Percentiles rank a stretch among this genome's conserved stretches.
Evolutionary conservation across 768 basidiomycete species (phyloP).

Genomic region (Pholiota molesta): DNA sequence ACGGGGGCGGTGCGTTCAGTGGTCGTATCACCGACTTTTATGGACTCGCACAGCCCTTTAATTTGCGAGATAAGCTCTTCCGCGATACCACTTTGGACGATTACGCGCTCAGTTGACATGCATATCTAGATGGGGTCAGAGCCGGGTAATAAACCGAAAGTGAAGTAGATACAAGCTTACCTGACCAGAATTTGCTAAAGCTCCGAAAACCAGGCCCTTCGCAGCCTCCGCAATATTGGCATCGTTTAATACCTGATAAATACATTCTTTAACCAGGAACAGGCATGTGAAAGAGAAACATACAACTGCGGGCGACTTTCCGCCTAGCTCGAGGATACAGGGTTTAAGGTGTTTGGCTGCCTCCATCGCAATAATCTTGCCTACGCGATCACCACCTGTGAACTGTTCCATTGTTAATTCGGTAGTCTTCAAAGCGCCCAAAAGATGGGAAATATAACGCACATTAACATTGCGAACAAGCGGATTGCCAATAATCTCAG

Average conservation of each 20-base stretch:
- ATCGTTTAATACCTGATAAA: conserved; percentile 48
- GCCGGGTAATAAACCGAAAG: no score
- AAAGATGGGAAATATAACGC: conserved; percentile 14
- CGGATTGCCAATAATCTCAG: conserved; percentile 59
- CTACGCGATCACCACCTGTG: conserved; percentile 59
- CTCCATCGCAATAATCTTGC: conserved; percentile 53
- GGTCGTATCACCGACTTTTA: conserved; percentile 43
- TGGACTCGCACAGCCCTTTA: conserved; percentile 27
- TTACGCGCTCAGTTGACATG: conserved; percentile 63
- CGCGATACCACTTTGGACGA: conserved; percentile 46
- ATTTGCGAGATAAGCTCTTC: conserved; percentile 38
- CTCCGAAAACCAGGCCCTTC: conserved; percentile 45
- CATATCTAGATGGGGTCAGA: conserved; percentile 39
- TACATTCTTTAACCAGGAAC: not conserved
- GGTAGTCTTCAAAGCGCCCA: not conserved
- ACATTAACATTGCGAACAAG: conserved; percentile 57
- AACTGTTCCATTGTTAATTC: conserved; percentile 35
- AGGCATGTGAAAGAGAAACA: conserved; percentile 18
- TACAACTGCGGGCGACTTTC: conserved; percentile 55
- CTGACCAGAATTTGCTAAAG: conserved; percentile 41
- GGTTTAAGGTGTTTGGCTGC: conserved; percentile 60
- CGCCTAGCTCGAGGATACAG: conserved; percentile 57
- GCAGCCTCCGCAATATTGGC: conserved; percentile 59
- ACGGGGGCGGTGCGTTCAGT: conserved; percentile 32
- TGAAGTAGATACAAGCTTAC: no score